Evolutionary conservation across 2,329 filamentous ascomycete genomes (phyloP).

Genomic region (Periconia digitata): DNA sequence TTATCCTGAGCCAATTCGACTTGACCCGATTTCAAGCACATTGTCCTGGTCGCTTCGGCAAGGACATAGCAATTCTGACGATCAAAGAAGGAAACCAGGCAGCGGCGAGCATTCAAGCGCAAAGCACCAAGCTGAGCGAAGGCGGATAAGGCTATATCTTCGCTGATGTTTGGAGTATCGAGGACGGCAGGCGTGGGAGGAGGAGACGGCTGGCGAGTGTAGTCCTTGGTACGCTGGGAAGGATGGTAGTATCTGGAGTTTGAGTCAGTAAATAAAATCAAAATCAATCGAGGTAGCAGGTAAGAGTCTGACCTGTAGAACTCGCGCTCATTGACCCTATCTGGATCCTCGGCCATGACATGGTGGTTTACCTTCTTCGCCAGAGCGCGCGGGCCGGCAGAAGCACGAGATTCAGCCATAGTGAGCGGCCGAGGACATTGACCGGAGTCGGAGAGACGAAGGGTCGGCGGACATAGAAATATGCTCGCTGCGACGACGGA

Average conservation of each 20-base stretch:
- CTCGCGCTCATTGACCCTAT: conserved; percentile 35
- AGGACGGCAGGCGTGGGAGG: conserved; percentile 13
- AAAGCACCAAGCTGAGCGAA: conserved; percentile 44
- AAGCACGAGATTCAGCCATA: conserved; percentile 15
- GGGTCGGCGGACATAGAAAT: too few relatives aligned
- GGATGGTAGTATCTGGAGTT: conserved; percentile 30
- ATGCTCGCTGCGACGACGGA: too few relatives aligned
- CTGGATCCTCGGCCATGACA: conserved; percentile 26
- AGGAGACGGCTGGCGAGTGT: conserved; percentile 20
- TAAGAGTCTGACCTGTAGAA: conserved; percentile 33
- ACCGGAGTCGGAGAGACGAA: too few relatives aligned
- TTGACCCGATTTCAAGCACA: conserved; percentile 30
- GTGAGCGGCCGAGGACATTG: not conserved
- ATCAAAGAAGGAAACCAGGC: conserved; percentile 44
- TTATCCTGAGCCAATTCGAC: conserved; percentile 28
- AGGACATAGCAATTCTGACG: conserved; percentile 40
- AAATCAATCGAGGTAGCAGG: not conserved
- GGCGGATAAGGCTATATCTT: conserved; percentile 40
- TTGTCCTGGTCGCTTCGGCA: conserved; percentile 36
- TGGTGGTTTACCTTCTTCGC: conserved; percentile 11
- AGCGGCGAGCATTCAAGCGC: conserved; percentile 37
- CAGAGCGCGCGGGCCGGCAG: conserved; percentile 12
- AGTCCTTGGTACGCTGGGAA: conserved; percentile 23
- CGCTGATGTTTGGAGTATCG: conserved; percentile 18
- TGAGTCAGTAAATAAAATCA: not conserved